Evolutionary conservation across 306 rosid genomes (phyloP).

Genomic region (Pyrus bretschneideri): DNA sequence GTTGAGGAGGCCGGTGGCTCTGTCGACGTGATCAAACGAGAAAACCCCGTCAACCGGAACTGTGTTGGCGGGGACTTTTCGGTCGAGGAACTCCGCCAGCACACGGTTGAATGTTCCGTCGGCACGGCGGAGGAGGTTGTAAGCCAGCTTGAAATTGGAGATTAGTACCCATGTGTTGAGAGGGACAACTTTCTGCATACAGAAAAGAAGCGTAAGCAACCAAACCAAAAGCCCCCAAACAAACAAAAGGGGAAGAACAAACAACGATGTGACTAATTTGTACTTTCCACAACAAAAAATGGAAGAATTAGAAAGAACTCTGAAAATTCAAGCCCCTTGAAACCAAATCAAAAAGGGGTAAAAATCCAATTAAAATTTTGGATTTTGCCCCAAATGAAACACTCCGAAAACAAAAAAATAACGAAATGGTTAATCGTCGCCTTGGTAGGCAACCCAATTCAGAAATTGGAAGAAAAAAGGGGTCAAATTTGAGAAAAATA

Average conservation of each 20-base stretch:
- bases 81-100: slow-evolving; percentile 75
- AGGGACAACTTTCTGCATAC: slow-evolving; percentile 67
- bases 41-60: slow-evolving; percentile 79
- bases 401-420: neutral
- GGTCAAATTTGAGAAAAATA: neutral
- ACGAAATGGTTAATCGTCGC: neutral
- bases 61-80: slow-evolving; percentile 65
- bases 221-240: slow-evolving; percentile 3
- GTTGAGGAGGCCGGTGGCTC: slow-evolving; percentile 56
- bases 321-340: slow-evolving; percentile 15
- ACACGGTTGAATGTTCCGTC: slow-evolving; percentile 89
- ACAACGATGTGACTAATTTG: neutral
- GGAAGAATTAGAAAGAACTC: slow-evolving; percentile 25
- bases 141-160: slow-evolving; percentile 88
- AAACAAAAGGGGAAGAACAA: neutral
- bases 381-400: neutral
- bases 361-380: neutral
- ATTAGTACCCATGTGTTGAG: slow-evolving; percentile 92
- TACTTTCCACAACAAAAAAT: slow-evolving; percentile 42
- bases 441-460: neutral
- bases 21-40: slow-evolving; percentile 77
- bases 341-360: neutral
- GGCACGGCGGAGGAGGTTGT: slow-evolving; percentile 76
- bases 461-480: neutral
- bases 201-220: neutral